Conservation (phyloP, 768 basidiomycete genomes). For the Gautieria morchelliformis region DNA sequence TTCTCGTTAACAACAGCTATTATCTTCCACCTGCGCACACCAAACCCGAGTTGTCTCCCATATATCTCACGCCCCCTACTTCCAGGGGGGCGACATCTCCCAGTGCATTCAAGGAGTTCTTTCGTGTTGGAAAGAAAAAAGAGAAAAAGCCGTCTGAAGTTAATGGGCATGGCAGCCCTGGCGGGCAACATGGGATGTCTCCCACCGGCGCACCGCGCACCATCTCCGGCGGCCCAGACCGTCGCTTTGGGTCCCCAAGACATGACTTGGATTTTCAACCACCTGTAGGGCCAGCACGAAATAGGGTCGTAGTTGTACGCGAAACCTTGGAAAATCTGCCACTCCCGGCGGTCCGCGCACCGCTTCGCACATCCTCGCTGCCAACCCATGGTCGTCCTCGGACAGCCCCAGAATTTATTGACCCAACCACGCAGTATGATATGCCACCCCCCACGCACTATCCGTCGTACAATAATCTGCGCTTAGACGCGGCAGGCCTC, state of each 20-base stretch:
- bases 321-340: constrained; percentile 69
- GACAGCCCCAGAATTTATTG: constrained; percentile 40
- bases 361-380: constrained; percentile 58
- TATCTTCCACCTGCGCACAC: constrained; percentile 83
- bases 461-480: constrained; percentile 2
- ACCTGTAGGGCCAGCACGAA: neutral
- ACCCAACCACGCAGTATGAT: constrained; percentile 80
- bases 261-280: neutral
- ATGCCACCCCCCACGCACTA: constrained; percentile 50
- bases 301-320: constrained; percentile 70
- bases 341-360: constrained; percentile 60
- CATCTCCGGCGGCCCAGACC: neutral
- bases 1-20: constrained; percentile 81
- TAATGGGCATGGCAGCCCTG: constrained; percentile 65
- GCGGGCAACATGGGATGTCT: constrained; percentile 45
- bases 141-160: constrained; percentile 32
- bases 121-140: constrained; percentile 9
- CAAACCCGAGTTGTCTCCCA: constrained; percentile 39
- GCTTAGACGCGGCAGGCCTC: constrained; percentile 12
- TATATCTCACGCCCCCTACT: constrained; percentile 5
- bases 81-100: constrained; percentile 1
- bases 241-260: neutral
- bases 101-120: constrained; percentile 9
- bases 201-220: constrained; percentile 38
- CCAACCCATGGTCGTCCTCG: constrained; percentile 38